Evolutionary conservation across 345 rosid genomes (phyloP).

Genomic region (Heritiera littoralis): DNA sequence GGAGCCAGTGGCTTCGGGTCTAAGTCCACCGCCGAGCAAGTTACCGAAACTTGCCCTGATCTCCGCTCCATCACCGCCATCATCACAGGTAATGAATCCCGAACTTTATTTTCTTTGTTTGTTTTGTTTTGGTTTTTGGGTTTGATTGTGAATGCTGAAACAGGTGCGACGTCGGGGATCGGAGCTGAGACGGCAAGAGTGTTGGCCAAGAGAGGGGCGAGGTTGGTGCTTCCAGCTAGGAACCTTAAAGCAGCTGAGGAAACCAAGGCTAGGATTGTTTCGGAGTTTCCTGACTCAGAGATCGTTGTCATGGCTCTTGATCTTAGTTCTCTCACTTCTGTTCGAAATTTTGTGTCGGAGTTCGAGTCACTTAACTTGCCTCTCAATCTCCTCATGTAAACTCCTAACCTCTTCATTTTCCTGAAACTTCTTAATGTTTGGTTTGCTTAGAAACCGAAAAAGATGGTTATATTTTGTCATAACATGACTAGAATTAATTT

Average conservation of each 20-base stretch:
- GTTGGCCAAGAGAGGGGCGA: conserved; percentile 72
- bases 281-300: conserved; percentile 70
- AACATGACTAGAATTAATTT: not conserved
- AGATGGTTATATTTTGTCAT: not conserved
- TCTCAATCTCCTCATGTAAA: conserved; percentile 89
- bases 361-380: conserved; percentile 72
- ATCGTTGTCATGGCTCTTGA: conserved; percentile 81
- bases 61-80: conserved; percentile 71
- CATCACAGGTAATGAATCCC: conserved; percentile 65
- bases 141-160: not conserved
- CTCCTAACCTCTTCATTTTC: not conserved
- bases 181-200: conserved; percentile 96
- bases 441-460: conserved; percentile 10
- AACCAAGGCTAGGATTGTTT: conserved; percentile 61
- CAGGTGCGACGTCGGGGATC: conserved; percentile 96
- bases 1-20: conserved; percentile 89
- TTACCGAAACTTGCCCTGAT: conserved; percentile 53
- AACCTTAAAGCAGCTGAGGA: conserved; percentile 86
- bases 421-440: not conserved
- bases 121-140: not conserved
- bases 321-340: conserved; percentile 86
- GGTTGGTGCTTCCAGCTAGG: conserved; percentile 82
- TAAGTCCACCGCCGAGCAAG: conserved; percentile 85
- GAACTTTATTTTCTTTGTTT: not conserved
- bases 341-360: conserved; percentile 62